Conservation (phyloP, 139 green algal genomes). For the Monoraphidium neglectum region DNA sequence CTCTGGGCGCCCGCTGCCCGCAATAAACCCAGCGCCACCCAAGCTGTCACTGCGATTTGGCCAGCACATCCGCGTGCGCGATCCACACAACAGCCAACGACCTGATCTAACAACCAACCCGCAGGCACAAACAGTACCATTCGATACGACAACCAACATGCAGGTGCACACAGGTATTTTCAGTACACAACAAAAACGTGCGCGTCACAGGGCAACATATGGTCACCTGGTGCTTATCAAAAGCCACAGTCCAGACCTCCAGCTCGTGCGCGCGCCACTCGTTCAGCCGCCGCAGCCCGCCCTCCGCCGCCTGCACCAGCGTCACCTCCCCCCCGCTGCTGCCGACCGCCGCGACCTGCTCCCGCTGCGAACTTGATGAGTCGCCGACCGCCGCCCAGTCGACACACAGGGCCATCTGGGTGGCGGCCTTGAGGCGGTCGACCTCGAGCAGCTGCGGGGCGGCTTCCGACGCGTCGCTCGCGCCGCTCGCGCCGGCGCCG, state of each 20-base stretch:
- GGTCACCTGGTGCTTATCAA: constrained; percentile 17
- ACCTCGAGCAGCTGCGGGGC: neutral
- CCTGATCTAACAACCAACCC: too few species aligned
- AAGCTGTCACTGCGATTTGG: too few species aligned
- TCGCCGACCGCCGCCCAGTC: neutral
- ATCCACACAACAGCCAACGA: too few species aligned
- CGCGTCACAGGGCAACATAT: too few species aligned
- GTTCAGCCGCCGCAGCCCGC: neutral
- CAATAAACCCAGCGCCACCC: too few species aligned
- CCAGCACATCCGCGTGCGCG: too few species aligned
- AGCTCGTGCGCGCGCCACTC: constrained; percentile 47
- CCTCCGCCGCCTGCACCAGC: neutral
- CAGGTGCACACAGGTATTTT: too few species aligned
- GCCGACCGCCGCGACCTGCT: neutral
- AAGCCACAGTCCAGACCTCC: constrained; percentile 45
- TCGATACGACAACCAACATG: too few species aligned
- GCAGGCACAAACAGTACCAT: too few species aligned
- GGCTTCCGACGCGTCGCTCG: too few species aligned
- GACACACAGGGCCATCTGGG: neutral
- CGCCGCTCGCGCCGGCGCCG: too few species aligned
- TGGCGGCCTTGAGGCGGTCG: neutral
- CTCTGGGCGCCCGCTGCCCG: too few species aligned
- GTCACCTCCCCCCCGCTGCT: neutral
- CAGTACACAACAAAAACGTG: neutral
- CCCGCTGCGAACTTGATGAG: neutral